Percentiles rank a stretch among this genome's conserved stretches.
These are phyloP conservation scores for Suillus alpinus DNA, from an alignment of 768 basidiomycete genomes.

Conservation along the genomic window DNA sequence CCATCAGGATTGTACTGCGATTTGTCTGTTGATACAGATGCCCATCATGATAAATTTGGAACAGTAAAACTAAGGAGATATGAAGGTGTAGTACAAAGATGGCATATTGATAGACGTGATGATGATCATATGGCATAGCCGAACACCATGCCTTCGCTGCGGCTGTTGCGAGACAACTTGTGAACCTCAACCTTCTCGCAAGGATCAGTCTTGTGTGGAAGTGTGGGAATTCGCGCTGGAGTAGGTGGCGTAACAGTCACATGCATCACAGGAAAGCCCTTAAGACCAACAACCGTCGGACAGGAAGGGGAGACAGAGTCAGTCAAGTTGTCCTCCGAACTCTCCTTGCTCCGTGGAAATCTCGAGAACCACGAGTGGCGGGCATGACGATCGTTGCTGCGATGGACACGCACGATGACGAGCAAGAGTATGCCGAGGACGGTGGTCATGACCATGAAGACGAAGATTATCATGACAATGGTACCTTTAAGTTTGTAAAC, in stretches of 20 bases:
- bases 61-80: background rate
- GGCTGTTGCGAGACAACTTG: background rate
- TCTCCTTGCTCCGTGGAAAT: background rate
- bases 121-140: background rate
- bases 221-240: conserved; percentile 1
- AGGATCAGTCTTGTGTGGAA: background rate
- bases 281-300: conserved; percentile 5
- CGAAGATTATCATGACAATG: background rate
- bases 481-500: background rate
- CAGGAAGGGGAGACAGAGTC: conserved; percentile 4
- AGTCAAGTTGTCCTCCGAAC: background rate
- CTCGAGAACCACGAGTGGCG: background rate
- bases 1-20: background rate
- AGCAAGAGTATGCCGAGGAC: conserved; percentile 1
- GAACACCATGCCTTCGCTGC: background rate
- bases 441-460: background rate
- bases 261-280: background rate
- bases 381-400: background rate
- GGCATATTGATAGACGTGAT: background rate
- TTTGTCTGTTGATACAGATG: background rate
- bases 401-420: background rate
- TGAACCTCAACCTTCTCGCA: background rate
- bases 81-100: background rate
- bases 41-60: background rate
- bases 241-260: conserved; percentile 12